A percentile compares a stretch with the other conserved stretches of the same genome.
phyloP scores from a whole-genome alignment of 2,329 filamentous ascomycete species.

The Fusarium albosuccineum region DNA sequence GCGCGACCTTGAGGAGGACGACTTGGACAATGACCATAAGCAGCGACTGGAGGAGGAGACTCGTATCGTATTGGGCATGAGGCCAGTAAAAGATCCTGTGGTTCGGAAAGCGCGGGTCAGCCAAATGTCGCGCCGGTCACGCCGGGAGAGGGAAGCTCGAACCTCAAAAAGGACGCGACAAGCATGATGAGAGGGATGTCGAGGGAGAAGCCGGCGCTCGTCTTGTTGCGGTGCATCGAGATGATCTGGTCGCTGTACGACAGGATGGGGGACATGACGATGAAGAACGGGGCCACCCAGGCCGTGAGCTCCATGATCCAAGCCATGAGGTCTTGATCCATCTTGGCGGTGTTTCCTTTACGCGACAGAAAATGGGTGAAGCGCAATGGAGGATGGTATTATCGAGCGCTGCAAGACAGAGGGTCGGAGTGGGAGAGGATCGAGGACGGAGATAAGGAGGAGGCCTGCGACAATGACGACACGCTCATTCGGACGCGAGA shows the following conservation, averaged over 20 bases:
- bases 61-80: conserved; percentile 73
- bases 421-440: neutral
- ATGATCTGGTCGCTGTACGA: conserved; percentile 76
- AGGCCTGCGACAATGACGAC: conserved; percentile 17
- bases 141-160: conserved; percentile 32
- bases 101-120: conserved; percentile 39
- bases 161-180: conserved; percentile 75
- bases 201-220: conserved; percentile 76
- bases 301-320: conserved; percentile 56
- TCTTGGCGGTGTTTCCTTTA: conserved; percentile 15
- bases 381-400: conserved; percentile 1
- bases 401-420: neutral
- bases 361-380: neutral
- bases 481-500: conserved; percentile 15
- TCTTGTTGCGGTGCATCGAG: conserved; percentile 73
- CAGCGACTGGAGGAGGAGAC: conserved; percentile 73
- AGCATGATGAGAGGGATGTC: conserved; percentile 81
- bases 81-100: conserved; percentile 77
- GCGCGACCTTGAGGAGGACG: conserved; percentile 74
- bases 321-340: conserved; percentile 33
- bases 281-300: conserved; percentile 72
- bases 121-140: conserved; percentile 7
- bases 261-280: conserved; percentile 72
- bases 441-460: conserved; percentile 8
- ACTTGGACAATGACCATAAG: conserved; percentile 75